Base-by-base conservation (phyloP, 495 filamentous ascomycete genomes). In the Lophiostoma macrostomum region DNA sequence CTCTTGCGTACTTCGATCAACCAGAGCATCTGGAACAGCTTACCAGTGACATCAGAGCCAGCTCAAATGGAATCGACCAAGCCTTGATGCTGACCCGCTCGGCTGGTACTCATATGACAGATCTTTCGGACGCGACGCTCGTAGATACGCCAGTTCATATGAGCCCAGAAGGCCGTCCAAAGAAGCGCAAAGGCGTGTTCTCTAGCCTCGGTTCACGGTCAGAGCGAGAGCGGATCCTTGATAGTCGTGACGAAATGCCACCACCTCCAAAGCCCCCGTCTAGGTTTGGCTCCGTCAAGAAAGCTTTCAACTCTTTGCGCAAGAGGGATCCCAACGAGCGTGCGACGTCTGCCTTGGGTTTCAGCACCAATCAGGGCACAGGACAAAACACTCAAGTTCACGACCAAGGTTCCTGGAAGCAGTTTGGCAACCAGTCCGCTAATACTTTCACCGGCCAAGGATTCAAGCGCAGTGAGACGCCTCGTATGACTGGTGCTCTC, bases 211-310 rank as follows among this genome's bases (percentile, higher is more conserved):
- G n/a, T n/a, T n/a, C n/a, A n/a, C n/a, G n/a, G n/a, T n/a, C n/a
- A n/a, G n/a, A n/a, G n/a, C n/a, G n/a, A n/a, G n/a, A n/a, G n/a
- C n/a, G n/a, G n/a, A n/a, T n/a, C n/a, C n/a, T n/a, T n/a, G n/a
- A n/a, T n/a, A n/a, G n/a, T n/a, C n/a, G n/a, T n/a, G n/a, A n/a
- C n/a, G n/a, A n/a, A n/a, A 70, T 68, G 66, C 68, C 68, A 16
- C 68, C 66, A 18, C 68, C 66, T 12, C 2, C 20, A 20, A 53
- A 43, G 22, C 50, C 42, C 2, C 13, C 44, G 13, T 56, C 56
- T 1, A 30, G 35, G 20, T 40, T 41, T 23, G 49, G 42, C 13
- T 46, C 32, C 25, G 25, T 52, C 19, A 44, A 32, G 25, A 50
- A 54, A 22, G 7, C 53, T 7, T 12, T 43, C 5, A 48, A 23